Evolutionary conservation across 257 asterid species (phyloP).

Genomic region (Verbascum thapsus): DNA sequence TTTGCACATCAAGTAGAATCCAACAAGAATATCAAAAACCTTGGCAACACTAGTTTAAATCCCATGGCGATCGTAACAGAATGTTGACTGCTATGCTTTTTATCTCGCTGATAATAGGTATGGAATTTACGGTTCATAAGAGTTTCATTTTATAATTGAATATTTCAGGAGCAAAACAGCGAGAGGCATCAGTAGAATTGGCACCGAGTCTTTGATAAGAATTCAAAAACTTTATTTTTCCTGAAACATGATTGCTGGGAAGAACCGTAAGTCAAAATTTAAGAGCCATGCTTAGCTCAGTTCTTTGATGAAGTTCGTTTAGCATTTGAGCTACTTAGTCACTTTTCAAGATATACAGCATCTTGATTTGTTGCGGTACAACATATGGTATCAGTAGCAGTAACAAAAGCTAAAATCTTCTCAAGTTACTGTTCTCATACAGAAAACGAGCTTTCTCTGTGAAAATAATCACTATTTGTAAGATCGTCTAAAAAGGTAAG

Average conservation of each 20-base stretch:
- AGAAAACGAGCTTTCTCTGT: not conserved
- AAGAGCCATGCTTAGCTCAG: not conserved
- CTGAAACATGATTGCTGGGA: not conserved
- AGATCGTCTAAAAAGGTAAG: conserved; percentile 7
- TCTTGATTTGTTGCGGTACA: not conserved
- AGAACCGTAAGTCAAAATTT: not conserved
- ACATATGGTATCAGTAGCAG: conserved; percentile 4
- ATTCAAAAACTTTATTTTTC: not conserved
- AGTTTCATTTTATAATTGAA: not conserved
- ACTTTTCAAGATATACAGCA: not conserved
- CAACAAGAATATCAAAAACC: not conserved
- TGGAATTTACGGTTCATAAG: not conserved
- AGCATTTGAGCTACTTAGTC: not conserved
- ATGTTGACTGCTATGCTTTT: not conserved
- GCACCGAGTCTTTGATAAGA: not conserved
- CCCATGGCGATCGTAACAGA: not conserved
- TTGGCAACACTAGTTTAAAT: not conserved
- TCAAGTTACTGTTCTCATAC: conserved; percentile 2
- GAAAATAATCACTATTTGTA: not conserved
- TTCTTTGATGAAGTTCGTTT: not conserved
- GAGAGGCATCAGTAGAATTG: conserved; percentile 1
- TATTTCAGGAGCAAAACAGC: conserved; percentile 6
- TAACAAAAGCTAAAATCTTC: conserved; percentile 1
- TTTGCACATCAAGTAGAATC: not conserved
- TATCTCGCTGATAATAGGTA: not conserved